Base-by-base conservation (phyloP, 257 asterid species). In the Parsonsia alboflavescens region DNA sequence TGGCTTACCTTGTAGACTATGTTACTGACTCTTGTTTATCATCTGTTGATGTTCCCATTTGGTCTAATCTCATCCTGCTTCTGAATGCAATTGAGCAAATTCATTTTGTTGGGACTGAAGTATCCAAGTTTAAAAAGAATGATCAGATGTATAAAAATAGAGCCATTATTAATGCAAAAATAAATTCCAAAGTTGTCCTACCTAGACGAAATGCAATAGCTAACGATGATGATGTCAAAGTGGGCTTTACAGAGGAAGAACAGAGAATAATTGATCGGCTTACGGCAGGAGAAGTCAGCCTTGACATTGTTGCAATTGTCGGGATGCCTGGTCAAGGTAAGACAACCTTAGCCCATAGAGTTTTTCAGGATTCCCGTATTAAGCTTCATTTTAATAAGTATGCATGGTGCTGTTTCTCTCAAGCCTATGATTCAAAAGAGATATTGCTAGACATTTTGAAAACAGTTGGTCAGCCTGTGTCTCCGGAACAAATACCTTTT, bases 1-100 rank as follows among this genome's bases (percentile, higher is more conserved):
- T 70, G 22, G 75, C 80, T 11, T 76, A 70, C 58, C 70, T 24
- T 12, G 75, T 48, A 21, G 80, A 76, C 28, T 36, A 48, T 26
- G 45, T 30, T 36, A 49, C 62, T 33, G 74, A 69, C 36, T 69
- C 70, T 9, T 69, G 66, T 58, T 63, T 63, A 12, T 36, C 49
- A 17, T 45, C 39, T 26, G 13, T 24, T 24, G 62, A 33, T 56
- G 11, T 26, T 2, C 67, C 70, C 8, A 48, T 45, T 30, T 76
- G 75, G 70, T 22, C 11, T 30, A 36, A 65, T 45, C 16, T 61
- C 30, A 59, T 30, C 9, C 44, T 6, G 3, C 57, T 16, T 50
- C 16, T 8, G 15, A 50, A 16, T 50, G 57, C 57, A 50, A 50
- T 50, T 13, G 57, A 76, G 21, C 11, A 45, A 11, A 33, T 76